Base-by-base conservation (phyloP, 192 early-diverging fungal genomes). In the Dimargaris cristalligena region DNA sequence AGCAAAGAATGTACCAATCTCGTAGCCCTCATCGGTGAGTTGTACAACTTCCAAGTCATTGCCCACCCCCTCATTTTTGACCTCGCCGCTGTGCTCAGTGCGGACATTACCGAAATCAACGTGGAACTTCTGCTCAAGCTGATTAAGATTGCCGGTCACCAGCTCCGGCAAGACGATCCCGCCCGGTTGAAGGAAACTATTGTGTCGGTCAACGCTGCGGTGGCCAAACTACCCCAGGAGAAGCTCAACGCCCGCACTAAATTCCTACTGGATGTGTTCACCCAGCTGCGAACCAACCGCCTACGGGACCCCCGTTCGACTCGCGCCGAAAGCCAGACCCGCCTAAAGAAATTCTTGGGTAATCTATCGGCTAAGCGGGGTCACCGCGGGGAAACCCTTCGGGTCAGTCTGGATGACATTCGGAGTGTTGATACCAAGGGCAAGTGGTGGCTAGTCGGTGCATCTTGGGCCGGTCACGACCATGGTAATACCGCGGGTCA, bases 381-480 rank as follows among this genome's bases (percentile, higher is more conserved):
- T 26, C n/a, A 67, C 35, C 61, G 60, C 0, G 71, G 66, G 1
- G 92, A 96, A 62, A 74, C 92, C 0, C 80, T 99, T 35, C 77
- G 92, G 52, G 87, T 91, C 4, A 76, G 80, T 33, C 65, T 99
- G 46, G 73, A 81, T 13, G 95, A 99, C 61, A 94, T 99, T 63
- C 76, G 76, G 44, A 72, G 79, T 13, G 71, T 89, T 33, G 78
- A 81, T 22, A 87, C 84, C 13, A 89, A 89, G 62, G 92, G 92
- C 65, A 92, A 91, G 68, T 99, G 95, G 95, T 99, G 95, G 95
- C 74, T 97, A 28, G 88, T 96, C 9, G 95, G 95, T 26, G 75
- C 91, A 2, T 88, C 90, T 22, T 99, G 95, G 94, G 80, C 78
- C 23, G 90, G 87, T 33, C 68, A 70, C 54, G 64, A 76, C 62